Conservation (phyloP, 1,284 basidiomycete species). For the Sporisorium sorghi region DNA sequence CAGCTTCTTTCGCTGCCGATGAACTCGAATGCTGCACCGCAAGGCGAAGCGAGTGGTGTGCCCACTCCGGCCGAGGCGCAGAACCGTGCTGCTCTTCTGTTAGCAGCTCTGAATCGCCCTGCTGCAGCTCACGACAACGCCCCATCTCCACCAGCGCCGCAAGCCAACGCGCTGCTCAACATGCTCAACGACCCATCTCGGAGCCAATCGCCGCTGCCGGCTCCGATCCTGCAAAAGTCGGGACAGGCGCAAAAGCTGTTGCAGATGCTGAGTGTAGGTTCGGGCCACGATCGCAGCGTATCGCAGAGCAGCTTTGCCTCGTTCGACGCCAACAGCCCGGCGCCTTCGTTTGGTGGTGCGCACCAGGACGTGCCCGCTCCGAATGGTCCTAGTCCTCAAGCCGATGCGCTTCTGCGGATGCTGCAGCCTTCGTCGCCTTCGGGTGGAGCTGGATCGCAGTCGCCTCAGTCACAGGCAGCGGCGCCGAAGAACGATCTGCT, state of each 20-base stretch:
- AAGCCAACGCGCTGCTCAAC: conserved; percentile 34
- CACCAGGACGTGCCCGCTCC: conserved; percentile 21
- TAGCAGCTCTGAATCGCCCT: conserved; percentile 38
- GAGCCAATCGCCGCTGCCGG: conserved; percentile 57
- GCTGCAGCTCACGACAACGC: neutral
- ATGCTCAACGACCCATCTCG: conserved; percentile 46
- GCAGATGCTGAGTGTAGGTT: conserved; percentile 53
- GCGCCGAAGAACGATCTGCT: conserved; percentile 44
- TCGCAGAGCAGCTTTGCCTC: conserved; percentile 46
- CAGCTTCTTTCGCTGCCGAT: conserved; percentile 51
- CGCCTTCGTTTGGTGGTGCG: conserved; percentile 7
- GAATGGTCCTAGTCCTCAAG: conserved; percentile 20
- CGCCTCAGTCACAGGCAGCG: conserved; percentile 24
- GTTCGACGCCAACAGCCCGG: conserved; percentile 22
- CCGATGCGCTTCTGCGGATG: conserved; percentile 40
- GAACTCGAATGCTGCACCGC: conserved; percentile 21
- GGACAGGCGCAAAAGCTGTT: conserved; percentile 55
- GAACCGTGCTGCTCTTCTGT: conserved; percentile 32
- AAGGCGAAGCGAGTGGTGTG: conserved; percentile 9
- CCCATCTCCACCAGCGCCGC: conserved; percentile 4
- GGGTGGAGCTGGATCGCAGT: conserved; percentile 10
- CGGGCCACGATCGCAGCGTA: conserved; percentile 30
- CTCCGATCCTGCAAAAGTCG: conserved; percentile 54
- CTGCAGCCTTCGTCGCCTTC: conserved; percentile 29
- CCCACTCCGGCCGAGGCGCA: conserved; percentile 18